Evolutionary conservation across 495 filamentous ascomycete genomes (phyloP).

Genomic region (Sphaerosporella brunnea): DNA sequence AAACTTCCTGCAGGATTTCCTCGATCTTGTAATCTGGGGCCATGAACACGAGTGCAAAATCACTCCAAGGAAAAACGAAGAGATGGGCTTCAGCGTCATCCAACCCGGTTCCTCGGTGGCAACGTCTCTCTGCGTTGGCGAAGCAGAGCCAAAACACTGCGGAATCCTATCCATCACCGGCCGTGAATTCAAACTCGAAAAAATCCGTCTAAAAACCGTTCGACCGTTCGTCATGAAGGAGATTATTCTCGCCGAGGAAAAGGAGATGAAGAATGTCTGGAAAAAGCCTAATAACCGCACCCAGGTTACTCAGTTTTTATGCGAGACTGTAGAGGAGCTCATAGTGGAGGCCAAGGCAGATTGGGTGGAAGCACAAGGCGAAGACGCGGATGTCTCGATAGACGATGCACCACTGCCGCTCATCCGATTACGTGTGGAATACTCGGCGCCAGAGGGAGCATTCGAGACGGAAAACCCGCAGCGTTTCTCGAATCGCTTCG

Average conservation of each 20-base stretch:
- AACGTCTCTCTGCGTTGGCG: slow-evolving; percentile 75
- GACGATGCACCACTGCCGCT: slow-evolving; percentile 64
- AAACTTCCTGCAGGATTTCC: slow-evolving; percentile 77
- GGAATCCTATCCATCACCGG: slow-evolving; percentile 70
- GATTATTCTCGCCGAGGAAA: slow-evolving; percentile 57
- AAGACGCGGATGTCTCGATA: slow-evolving; percentile 32
- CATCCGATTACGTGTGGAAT: slow-evolving; percentile 79
- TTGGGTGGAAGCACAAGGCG: slow-evolving; percentile 58
- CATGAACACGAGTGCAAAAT: slow-evolving; percentile 97
- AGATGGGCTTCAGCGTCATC: slow-evolving; percentile 86
- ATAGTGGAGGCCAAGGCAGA: slow-evolving; percentile 68
- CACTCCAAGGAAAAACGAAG: slow-evolving; percentile 59
- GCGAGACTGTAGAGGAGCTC: slow-evolving; percentile 58
- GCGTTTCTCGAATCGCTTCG: slow-evolving; percentile 86
- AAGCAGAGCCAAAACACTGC: slow-evolving; percentile 82
- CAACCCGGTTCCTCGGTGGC: slow-evolving; percentile 93
- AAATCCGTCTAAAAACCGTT: slow-evolving; percentile 69
- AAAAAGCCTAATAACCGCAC: slow-evolving; percentile 67
- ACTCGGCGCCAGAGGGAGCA: slow-evolving; percentile 63
- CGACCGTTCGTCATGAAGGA: slow-evolving; percentile 81
- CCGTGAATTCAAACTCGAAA: slow-evolving; percentile 61
- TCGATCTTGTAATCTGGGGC: slow-evolving; percentile 89
- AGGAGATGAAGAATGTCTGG: slow-evolving; percentile 55
- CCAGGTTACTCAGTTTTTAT: slow-evolving; percentile 59
- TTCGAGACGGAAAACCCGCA: slow-evolving; percentile 94